Evolutionary conservation across 306 rosid genomes (phyloP).

Genomic region (Ammopiptanthus mongolicus): DNA sequence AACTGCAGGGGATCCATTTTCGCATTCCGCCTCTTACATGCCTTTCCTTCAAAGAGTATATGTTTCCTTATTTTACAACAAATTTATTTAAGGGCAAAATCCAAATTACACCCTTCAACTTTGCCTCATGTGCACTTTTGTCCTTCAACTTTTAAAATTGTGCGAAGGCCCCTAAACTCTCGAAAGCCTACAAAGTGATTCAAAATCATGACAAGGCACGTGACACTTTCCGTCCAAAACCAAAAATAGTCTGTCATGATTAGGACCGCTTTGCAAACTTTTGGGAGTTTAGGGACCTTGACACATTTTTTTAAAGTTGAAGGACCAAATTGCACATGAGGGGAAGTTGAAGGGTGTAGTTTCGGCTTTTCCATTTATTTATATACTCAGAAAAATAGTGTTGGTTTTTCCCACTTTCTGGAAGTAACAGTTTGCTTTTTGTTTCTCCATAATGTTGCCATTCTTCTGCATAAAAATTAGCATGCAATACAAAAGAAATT

Average conservation of each 20-base stretch:
- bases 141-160: no score
- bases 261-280: no score
- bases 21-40: no score
- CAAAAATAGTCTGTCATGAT: no score
- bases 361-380: neutral
- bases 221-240: no score
- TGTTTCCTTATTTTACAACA: neutral
- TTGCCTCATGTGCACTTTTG: no score
- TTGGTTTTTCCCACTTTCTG: neutral
- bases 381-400: neutral
- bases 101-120: no score
- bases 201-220: no score
- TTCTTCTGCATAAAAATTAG: neutral
- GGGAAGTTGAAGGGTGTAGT: neutral
- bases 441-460: neutral
- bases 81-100: neutral
- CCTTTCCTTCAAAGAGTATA: no score
- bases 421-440: neutral
- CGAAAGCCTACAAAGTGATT: no score
- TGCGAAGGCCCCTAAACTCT: no score
- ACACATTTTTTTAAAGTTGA: neutral
- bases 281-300: neutral
- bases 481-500: neutral
- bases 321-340: neutral
- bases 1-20: no score